Base-by-base conservation (phyloP, 345 rosid genomes). In the Camelina laxa region DNA sequence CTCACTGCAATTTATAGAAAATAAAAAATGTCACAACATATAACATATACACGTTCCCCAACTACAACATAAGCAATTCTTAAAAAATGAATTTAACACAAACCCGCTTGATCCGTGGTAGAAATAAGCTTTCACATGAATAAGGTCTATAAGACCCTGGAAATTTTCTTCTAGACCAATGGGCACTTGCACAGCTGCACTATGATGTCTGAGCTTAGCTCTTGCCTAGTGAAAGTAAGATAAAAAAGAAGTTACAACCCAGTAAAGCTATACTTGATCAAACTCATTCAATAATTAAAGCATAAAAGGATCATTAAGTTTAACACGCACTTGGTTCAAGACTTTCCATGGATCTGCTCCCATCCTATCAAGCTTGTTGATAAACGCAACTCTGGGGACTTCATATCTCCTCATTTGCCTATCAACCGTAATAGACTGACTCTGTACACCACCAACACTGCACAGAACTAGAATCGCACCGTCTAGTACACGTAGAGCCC, bases 301-400 rank as follows among this genome's bases (percentile, higher is more conserved):
- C n/a, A 75, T 7, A 13, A 6, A 49, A 59, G 14, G 2, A 65
- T 50, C 24, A 39, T 1, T 24, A 59, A 36, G 9, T 61, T 19
- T 48, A 35, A 39, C 44, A 58, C 77, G 48, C 31, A 96, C 99
- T 96, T 96, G 99, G 77, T 77, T 88, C 80, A 96, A 76, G 60
- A 96, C 99, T 86, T 92, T 96, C 98, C 97, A 92, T 0, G 98
- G 99, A 81, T 96, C 99, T 15, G 99, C 99, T 78, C 98, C 99
- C 99, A 91, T 96, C 51, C 99, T 80, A 80, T 96, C 99, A 67
- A 96, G 99, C 81, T 96, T 96, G 73, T 96, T 96, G 53, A 92
- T 96, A 84, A 96, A 96, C 0, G 95, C 98, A 27, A 96, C 76
- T 70, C 99, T 82, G 0, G 99, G 98, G 36, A 96, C 99, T 65